Base-by-base conservation (phyloP, 2,329 filamentous ascomycete species). In the Bimuria novae-zelandiae region DNA sequence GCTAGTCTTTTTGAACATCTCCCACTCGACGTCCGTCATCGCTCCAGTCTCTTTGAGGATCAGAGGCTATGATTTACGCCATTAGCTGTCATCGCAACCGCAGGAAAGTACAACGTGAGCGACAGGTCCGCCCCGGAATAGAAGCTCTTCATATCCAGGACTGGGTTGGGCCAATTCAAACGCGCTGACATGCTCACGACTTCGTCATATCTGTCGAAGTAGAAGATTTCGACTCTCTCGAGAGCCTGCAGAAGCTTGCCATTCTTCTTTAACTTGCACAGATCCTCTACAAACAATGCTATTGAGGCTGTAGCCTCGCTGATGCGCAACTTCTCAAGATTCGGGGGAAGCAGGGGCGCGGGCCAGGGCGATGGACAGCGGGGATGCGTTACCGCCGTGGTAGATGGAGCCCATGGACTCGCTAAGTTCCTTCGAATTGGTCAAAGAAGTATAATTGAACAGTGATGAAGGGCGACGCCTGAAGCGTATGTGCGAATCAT, bases 271-370 rank as follows among this genome's bases (percentile, higher is more conserved):
- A 39, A 53, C 10, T 27, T 17, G 33, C 58, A 63, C 3, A 60
- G 21, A 0, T 54, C 22, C 7, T 51, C 30, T 1, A 64, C 10
- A 27, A 61, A 57, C 2, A 35, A 27, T 4, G 29, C 49, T 1
- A 52, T 56, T 11, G 14, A 7, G 2, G 27, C 12, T 2, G 39
- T 55, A 3, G 52, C 57, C 25, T 61, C 60, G n/a, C 51, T 61
- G 19, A 64, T 60, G 5, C 49, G 49, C 12, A 64, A 33, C 3
- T 51, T 29, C 30, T 63, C 42, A 11, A 63, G 33, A n/a, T 50
- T 52, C 5, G n/a, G 29, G 1, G 62, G 56, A 7, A 64, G 53
- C 2, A 63, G 14, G 8, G 50, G 32, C 17, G 22, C 12, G 1
- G 60, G 55, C 16, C 25, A 6, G 32, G 52, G n/a, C n/a, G 7